Percentiles rank a stretch among this genome's conserved stretches.
These are phyloP conservation scores for Pseudogymnoascus destructans DNA, from an alignment of 2,329 filamentous ascomycete species.

Conservation along the genomic window DNA sequence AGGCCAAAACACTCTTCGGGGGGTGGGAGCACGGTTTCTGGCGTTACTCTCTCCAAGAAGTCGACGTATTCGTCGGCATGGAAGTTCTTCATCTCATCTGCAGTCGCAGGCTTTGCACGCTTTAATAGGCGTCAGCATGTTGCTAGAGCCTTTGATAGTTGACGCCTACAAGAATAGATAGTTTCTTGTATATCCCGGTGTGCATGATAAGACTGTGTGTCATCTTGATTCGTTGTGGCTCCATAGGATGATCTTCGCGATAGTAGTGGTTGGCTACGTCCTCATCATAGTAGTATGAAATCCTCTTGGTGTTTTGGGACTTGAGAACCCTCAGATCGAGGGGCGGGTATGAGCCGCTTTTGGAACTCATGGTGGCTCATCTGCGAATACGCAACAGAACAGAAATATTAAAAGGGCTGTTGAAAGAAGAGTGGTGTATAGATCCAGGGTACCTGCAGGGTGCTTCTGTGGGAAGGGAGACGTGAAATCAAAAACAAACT, in stretches of 20 bases:
- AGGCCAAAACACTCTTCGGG: conserved; percentile 83
- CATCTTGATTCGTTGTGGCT: conserved; percentile 87
- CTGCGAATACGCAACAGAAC: not conserved
- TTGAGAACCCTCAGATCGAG: not conserved
- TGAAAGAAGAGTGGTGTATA: not conserved
- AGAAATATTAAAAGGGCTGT: not conserved
- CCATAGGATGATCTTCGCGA: conserved; percentile 97
- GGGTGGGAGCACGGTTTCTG: conserved; percentile 95
- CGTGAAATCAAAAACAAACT: not conserved
- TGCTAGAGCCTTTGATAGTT: not conserved
- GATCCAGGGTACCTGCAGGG: not conserved
- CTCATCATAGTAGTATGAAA: conserved; percentile 97
- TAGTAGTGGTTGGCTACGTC: conserved; percentile 98
- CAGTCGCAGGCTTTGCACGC: conserved; percentile 75
- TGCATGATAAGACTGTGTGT: conserved; percentile 94
- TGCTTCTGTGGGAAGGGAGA: not conserved
- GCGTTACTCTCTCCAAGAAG: conserved; percentile 87
- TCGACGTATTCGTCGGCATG: conserved; percentile 94
- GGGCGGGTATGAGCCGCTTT: not conserved
- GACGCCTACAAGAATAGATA: conserved; percentile 81
- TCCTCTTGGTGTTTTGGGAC: conserved; percentile 47
- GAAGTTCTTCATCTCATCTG: conserved; percentile 84
- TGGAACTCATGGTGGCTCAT: not conserved
- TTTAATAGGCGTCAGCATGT: conserved; percentile 24
- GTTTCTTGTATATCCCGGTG: conserved; percentile 89